Conservation (phyloP, 1,139 yeast species). For the Lodderomyces margitis region DNA sequence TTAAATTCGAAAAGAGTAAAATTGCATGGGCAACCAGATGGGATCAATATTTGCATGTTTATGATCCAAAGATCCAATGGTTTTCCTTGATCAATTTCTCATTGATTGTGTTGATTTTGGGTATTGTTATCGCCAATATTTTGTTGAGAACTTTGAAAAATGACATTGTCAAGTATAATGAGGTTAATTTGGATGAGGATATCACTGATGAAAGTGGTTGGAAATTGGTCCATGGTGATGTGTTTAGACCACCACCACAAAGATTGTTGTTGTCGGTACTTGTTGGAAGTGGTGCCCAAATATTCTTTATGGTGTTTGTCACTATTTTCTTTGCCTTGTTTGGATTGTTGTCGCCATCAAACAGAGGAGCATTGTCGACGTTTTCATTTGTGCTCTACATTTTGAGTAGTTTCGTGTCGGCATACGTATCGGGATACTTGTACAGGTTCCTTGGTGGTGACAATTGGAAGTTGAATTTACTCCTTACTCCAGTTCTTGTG, state of each 20-base stretch:
- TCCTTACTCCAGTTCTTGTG: constrained; percentile 77
- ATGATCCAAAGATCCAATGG: constrained; percentile 95
- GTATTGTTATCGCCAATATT: constrained; percentile 77
- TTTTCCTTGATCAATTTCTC: constrained; percentile 85
- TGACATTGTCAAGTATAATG: constrained; percentile 87
- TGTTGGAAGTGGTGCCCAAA: constrained; percentile 86
- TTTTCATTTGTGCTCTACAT: constrained; percentile 84
- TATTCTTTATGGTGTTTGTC: constrained; percentile 71
- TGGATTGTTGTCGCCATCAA: constrained; percentile 90
- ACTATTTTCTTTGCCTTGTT: constrained; percentile 81
- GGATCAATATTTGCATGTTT: constrained; percentile 93
- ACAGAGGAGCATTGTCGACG: constrained; percentile 90
- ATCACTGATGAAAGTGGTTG: constrained; percentile 95
- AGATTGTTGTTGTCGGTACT: constrained; percentile 73
- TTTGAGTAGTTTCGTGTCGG: constrained; percentile 74
- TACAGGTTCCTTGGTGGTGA: constrained; percentile 93
- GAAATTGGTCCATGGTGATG: constrained; percentile 95
- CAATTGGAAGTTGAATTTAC: constrained; percentile 82
- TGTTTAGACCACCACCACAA: constrained; percentile 79
- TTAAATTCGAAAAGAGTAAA: constrained; percentile 59
- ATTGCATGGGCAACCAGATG: constrained; percentile 98
- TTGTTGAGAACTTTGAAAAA: constrained; percentile 76
- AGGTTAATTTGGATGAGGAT: constrained; percentile 82
- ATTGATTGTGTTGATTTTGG: constrained; percentile 71
- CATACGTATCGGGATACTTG: constrained; percentile 80